Conservation (phyloP, 192 early-diverging fungal genomes). For the Kappamyces sp. region DNA sequence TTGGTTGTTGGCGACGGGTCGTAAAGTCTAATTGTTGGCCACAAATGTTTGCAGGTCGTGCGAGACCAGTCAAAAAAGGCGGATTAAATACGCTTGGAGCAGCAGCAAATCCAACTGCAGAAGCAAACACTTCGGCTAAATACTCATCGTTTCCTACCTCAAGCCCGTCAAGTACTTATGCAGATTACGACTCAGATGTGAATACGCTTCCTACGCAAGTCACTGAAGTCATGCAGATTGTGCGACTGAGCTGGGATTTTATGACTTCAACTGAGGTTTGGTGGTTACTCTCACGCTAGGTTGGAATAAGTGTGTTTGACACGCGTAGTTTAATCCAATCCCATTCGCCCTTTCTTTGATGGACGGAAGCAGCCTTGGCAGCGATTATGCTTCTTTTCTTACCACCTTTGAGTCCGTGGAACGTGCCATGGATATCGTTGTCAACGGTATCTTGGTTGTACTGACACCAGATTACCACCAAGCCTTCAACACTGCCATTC, state of each 20-base stretch:
- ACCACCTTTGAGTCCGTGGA: constrained; percentile 38
- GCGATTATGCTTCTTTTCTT: constrained; percentile 41
- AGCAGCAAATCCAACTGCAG: too few relatives aligned
- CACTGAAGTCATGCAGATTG: constrained; percentile 33
- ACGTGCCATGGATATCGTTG: constrained; percentile 50
- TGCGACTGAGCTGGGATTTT: constrained; percentile 45
- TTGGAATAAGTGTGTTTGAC: constrained; percentile 1
- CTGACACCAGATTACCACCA: constrained; percentile 47
- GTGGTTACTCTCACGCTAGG: not conserved
- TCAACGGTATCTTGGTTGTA: constrained; percentile 44
- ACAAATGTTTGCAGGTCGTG: too few relatives aligned
- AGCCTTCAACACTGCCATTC: constrained; percentile 52
- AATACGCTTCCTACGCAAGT: constrained; percentile 32
- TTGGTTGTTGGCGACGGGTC: too few relatives aligned
- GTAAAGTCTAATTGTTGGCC: too few relatives aligned
- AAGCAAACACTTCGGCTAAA: too few relatives aligned
- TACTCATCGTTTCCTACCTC: too few relatives aligned
- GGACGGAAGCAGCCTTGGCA: constrained; percentile 44
- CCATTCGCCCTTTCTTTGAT: constrained; percentile 47
- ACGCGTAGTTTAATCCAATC: constrained; percentile 49
- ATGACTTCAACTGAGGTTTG: constrained; percentile 42
- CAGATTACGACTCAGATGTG: too few relatives aligned
- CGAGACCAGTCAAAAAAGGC: too few relatives aligned
- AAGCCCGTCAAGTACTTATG: too few relatives aligned
- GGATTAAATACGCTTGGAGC: too few relatives aligned